Conservation (phyloP, 2,329 filamentous ascomycete species). For the Ustulina deusta region DNA sequence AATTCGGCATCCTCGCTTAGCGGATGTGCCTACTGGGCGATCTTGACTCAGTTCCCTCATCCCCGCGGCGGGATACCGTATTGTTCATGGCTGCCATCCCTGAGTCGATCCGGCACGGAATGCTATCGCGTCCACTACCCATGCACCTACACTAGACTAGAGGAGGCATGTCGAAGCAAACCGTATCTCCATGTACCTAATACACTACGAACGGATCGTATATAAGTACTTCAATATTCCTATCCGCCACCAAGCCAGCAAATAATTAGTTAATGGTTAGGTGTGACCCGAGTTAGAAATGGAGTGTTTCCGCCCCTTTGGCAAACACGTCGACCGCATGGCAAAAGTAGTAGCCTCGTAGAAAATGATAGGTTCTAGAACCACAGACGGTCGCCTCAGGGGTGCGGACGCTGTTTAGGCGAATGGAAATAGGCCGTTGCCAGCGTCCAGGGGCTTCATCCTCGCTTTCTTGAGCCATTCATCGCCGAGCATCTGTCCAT, state of each 20-base stretch:
- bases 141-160: not conserved
- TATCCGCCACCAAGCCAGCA: not conserved
- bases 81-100: slow-evolving; percentile 7
- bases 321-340: not conserved
- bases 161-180: slow-evolving; percentile 1
- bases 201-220: not conserved
- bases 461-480: slow-evolving; percentile 18
- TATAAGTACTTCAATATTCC: not conserved
- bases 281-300: not conserved
- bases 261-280: not conserved
- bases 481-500: slow-evolving; percentile 9
- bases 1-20: no score
- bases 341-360: slow-evolving; percentile 8
- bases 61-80: slow-evolving; percentile 1
- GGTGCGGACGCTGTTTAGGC: slow-evolving; percentile 9
- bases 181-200: not conserved
- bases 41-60: slow-evolving; percentile 17
- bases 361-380: slow-evolving; percentile 12
- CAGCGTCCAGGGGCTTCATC: slow-evolving; percentile 11
- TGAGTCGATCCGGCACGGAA: slow-evolving; percentile 20
- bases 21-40: no score
- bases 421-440: slow-evolving; percentile 3
- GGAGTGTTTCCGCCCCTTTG: no score
- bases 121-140: not conserved
- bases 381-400: slow-evolving; percentile 4